Evolutionary conservation across 371 early-diverging fungal species (phyloP), one percentile per base, ranked within the genome.

Genomic region (Rhizopus arrhizus): DNA sequence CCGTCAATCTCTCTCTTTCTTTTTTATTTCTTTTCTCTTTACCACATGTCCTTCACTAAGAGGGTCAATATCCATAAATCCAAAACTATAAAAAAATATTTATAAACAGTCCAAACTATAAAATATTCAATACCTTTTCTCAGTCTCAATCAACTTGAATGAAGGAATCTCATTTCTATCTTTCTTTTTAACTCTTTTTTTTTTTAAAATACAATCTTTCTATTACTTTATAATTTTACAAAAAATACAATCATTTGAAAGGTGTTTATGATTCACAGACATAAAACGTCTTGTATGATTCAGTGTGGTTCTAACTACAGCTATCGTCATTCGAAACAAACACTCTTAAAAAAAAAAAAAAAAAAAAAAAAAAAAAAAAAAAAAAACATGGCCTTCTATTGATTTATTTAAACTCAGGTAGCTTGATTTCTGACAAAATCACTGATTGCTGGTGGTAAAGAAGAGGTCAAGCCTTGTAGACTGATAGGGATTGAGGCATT

Each of bases 221-320:
- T 35, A 58, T 55, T 70, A 66, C 81, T 85, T 78, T 66, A 93
- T 83, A 66, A 96, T 94, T 68, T 91, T 92, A 85, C 96, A 96
- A 69, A 96, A 96, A 65, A 95, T 74, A 82, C 96, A 96, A 65
- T 74, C 66, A 35, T 73, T 70, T 22, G 63, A 51, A 28, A 78
- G 57, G 53, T 81, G 77, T 3, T 61, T 40, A 35, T 67, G 60
- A 51, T 48, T 15, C 16, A 35, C 59, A 40, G 74, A 69, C 60
- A 66, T 65, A 46, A 48, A 12, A 45, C 68, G 66, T 32, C 45
- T 53, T 12, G 51, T 36, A 52, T 43, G 35, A 16, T 36, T 7
- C 40, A 41, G 3, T 31, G 54, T 45, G 13, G 42, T 22, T 3
- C n/a, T 22, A 16, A 58, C 12, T 35, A 55, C 48, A 47, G 49